Evolutionary conservation across 352 stramenopile species (phyloP), one percentile per base, ranked within the genome.

Genomic region (Phytophthora sp.): DNA sequence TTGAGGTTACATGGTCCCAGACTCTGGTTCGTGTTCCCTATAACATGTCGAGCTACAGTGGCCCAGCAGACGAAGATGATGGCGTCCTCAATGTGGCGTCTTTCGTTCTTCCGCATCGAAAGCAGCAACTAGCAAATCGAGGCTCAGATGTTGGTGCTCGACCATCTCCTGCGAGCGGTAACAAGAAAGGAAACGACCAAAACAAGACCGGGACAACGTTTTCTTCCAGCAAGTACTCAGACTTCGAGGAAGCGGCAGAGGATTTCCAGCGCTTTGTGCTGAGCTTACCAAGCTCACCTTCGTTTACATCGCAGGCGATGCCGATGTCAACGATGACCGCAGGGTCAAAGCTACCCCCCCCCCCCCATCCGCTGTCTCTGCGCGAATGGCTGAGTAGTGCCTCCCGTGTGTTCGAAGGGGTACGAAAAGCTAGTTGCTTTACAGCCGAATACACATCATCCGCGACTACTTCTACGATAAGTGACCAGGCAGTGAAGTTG

Each of bases 351-450:
- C 44, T 49, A 38, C 18, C 69, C 21, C 57, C 71, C 42, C 49
- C 53, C 9, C 21, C 64, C 42, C 53, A 77, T 62, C 1, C 70
- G 20, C 74, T 91, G 20, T 83, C 75, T 30, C 63, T 94, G n/a
- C 82, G 86, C 45, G 84, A 94, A 55, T 94, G 86, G 86, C 57
- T 93, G 13, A 89, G 75, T 54, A 90, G 88, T 38, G 81, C 80
- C 1, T 82, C 76, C 2, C 84, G 86, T 23, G 73, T 93, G 15
- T 89, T 88, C 67, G 84, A 94, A 38, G 79, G 58, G 18, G 59
- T 93, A 35, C 85, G 85, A 42, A 90, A 90, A 54, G 88, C 84
- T 8, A 74, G 71, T 27, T 76, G 69, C 13, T 84, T 90, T 49
- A 84, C 79, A 1, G 73, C 76, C 4, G 83, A 90, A 47, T 88